These are phyloP conservation scores for Mrakia gelida DNA, from an alignment of 768 basidiomycete genomes.

Conservation along the genomic window DNA sequence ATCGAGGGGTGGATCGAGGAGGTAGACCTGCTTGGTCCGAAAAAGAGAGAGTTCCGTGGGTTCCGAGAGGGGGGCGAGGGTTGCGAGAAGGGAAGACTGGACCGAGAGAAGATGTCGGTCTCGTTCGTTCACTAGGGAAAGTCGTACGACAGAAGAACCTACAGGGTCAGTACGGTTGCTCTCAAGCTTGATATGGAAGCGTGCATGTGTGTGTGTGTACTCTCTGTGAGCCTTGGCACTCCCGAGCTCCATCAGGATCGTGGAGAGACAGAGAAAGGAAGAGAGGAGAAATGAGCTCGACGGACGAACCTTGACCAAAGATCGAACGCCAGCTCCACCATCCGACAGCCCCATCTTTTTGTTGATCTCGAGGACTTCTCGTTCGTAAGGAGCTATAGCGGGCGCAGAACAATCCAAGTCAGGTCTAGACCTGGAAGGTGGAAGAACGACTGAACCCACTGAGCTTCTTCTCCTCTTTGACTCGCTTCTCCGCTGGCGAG, in stretches of 20 bases:
- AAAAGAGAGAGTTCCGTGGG: too few species aligned
- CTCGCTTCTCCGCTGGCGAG: neutral
- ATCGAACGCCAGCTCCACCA: slow-evolving; percentile 24
- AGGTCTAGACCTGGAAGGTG: neutral
- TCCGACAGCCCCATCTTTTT: slow-evolving; percentile 29
- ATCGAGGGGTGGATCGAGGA: too few species aligned
- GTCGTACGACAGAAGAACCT: neutral
- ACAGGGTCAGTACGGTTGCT: neutral
- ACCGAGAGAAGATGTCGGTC: too few species aligned
- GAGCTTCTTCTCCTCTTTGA: slow-evolving; percentile 21
- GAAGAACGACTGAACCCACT: neutral
- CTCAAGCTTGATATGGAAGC: neutral
- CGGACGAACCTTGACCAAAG: slow-evolving; percentile 25
- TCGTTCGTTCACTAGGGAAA: too few species aligned
- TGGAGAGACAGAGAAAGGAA: too few species aligned
- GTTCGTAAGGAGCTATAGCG: slow-evolving; percentile 22
- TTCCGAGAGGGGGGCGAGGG: too few species aligned
- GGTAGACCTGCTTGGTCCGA: too few species aligned
- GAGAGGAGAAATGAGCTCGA: neutral
- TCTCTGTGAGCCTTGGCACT: too few species aligned
- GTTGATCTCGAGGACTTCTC: slow-evolving; percentile 31
- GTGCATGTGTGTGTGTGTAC: neutral
- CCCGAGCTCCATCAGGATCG: neutral
- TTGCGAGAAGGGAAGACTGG: too few species aligned
- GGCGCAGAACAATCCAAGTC: neutral